Conservation (phyloP, 106 monocot genomes). For the Triglochin maritima region DNA sequence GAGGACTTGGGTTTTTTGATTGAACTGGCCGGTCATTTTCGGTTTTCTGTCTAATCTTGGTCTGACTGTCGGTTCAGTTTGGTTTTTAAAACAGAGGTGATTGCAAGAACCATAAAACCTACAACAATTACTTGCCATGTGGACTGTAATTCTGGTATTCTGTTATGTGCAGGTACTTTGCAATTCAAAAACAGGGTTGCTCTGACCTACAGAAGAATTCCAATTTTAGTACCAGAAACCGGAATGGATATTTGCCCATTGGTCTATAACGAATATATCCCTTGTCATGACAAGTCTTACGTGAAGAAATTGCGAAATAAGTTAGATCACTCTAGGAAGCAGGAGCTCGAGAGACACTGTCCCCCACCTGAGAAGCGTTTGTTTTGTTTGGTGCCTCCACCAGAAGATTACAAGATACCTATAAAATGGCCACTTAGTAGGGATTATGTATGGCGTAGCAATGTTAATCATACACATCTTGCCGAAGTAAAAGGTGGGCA, state of each 20-base stretch:
- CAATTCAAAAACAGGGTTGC: slow-evolving; percentile 53
- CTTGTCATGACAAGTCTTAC: slow-evolving; percentile 70
- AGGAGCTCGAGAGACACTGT: slow-evolving; percentile 86
- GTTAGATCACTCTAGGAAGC: slow-evolving; percentile 38
- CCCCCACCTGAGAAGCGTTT: slow-evolving; percentile 61
- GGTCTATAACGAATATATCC: slow-evolving; percentile 73
- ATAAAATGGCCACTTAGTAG: slow-evolving; percentile 84
- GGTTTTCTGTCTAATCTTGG: not conserved
- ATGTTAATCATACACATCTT: slow-evolving; percentile 96
- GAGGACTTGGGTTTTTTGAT: too few species aligned
- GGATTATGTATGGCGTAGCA: slow-evolving; percentile 95
- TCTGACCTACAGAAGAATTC: slow-evolving; percentile 46
- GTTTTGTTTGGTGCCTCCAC: slow-evolving; percentile 92
- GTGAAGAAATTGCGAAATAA: slow-evolving; percentile 22
- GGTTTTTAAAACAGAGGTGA: not conserved
- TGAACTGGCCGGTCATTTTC: too few species aligned
- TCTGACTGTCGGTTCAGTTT: not conserved
- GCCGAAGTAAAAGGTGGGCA: slow-evolving; percentile 97
- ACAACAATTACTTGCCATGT: not conserved
- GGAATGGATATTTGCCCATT: slow-evolving; percentile 79
- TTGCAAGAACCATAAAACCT: not conserved
- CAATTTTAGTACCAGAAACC: slow-evolving; percentile 53
- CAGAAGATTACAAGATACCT: slow-evolving; percentile 78
- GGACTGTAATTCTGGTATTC: not conserved
- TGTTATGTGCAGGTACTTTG: slow-evolving; percentile 20